These are phyloP conservation scores for Colletotrichum incanum DNA, from an alignment of 2,329 filamentous ascomycete genomes.

Conservation along the genomic window DNA sequence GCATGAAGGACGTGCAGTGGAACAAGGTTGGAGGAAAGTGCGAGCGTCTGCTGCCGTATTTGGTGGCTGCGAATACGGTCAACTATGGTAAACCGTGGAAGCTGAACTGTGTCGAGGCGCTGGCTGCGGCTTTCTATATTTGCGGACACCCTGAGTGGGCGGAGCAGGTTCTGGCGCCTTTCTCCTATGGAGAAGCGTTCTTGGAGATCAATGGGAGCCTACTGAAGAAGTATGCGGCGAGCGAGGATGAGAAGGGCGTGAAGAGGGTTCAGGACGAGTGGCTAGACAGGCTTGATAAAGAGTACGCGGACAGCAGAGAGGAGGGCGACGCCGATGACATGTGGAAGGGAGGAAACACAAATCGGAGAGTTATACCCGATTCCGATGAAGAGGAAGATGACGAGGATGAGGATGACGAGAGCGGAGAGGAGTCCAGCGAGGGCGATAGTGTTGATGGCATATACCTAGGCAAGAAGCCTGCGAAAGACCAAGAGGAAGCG, in stretches of 20 bases:
- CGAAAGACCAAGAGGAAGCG: conserved; percentile 57
- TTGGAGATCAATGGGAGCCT: conserved; percentile 90
- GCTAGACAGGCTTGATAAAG: conserved; percentile 90
- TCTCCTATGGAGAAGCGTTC: conserved; percentile 91
- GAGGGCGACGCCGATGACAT: conserved; percentile 79
- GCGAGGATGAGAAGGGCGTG: conserved; percentile 83
- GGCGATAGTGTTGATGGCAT: conserved; percentile 70
- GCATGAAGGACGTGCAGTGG: conserved; percentile 93
- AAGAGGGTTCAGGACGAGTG: conserved; percentile 90
- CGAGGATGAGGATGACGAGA: conserved; percentile 59
- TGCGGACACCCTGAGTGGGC: conserved; percentile 95
- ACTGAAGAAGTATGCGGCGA: conserved; percentile 88
- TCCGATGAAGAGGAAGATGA: conserved; percentile 71
- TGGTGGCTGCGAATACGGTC: conserved; percentile 95
- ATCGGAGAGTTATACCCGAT: conserved; percentile 71
- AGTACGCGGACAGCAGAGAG: conserved; percentile 86
- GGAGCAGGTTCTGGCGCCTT: conserved; percentile 83
- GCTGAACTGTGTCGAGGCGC: conserved; percentile 94
- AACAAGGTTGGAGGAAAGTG: conserved; percentile 92
- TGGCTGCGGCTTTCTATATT: conserved; percentile 93
- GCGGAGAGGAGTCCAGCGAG: conserved; percentile 61
- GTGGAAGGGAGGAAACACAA: conserved; percentile 94
- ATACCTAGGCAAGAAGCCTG: conserved; percentile 71
- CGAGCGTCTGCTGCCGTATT: conserved; percentile 90
- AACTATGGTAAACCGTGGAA: conserved; percentile 98